Base-by-base conservation (phyloP, 169 alveolate genomes). In the Eimeria nieschulzi region DNA sequence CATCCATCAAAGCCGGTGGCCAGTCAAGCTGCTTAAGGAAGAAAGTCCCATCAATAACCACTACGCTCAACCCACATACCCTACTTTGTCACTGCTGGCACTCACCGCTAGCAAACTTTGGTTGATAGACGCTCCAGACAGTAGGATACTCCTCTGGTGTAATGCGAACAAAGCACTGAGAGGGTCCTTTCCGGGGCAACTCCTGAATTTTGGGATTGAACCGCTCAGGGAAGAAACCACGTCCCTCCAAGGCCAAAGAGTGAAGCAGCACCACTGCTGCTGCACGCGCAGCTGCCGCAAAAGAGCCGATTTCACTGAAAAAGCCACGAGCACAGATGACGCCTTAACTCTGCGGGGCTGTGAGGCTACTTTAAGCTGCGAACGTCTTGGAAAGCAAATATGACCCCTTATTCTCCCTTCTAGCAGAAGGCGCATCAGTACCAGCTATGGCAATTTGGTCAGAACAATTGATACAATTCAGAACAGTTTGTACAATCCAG, bases 231-330 rank as follows among this genome's bases (percentile, higher is more conserved):
- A 15, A 33, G 15, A 46, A 26, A 82, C 10, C 51, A 21, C 76
- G 61, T 61, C 63, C 90, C 59, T 63, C 90, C 90, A 82, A 61
- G 8, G 90, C 25, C 53, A 82, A 76, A 19, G 90, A 82, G 78
- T 82, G 90, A 39, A 82, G 66, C 66, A 90, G 78, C 85, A 79
- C 93, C 55, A 90, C 93, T 25, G 93, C 93, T 33, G 93, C 93
- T 9, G 93, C 90, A 39, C 93, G 93, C 39, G 93, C 93, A 23
- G 93, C 93, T 33, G 93, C 93, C 21, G 93, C 86, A n/a, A 90
- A 90, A 12, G 78, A 79, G 0, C 93, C 93, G 55, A 90, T 61
- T 64, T 90, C 93, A 19, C 93, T 88, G 93, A 15, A 54, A 39
- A 7, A 82, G 23, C 21, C 46, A 39, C 17, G 5, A 19, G n/a